A percentile compares a stretch with the other conserved stretches of the same genome.
These are phyloP conservation scores for Gossypium rotundifolium DNA, from an alignment of 345 rosid species.

Conservation along the genomic window DNA sequence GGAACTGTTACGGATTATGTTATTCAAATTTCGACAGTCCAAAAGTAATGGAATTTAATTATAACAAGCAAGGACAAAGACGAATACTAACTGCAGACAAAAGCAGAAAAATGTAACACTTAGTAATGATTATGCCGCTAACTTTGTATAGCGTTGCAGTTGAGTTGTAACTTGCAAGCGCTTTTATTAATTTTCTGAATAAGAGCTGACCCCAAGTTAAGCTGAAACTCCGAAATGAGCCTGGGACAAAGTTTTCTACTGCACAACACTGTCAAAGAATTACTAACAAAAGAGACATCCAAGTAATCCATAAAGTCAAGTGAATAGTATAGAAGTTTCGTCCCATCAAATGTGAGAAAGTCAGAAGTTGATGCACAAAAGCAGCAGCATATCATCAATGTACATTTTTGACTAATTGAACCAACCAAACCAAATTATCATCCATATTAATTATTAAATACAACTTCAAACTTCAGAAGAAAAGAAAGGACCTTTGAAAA, in stretches of 20 bases:
- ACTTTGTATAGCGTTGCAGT: neutral
- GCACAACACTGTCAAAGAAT: neutral
- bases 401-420: neutral
- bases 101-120: neutral
- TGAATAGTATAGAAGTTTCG: neutral
- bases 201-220: neutral
- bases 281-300: neutral
- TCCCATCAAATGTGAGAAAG: neutral
- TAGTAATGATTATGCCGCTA: neutral
- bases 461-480: no score
- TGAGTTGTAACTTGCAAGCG: neutral
- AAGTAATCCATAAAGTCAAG: constrained; percentile 2
- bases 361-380: neutral
- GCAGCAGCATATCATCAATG: neutral
- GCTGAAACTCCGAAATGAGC: neutral
- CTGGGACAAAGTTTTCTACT: neutral
- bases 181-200: neutral
- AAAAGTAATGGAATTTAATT: no score
- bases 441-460: no score
- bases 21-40: no score
- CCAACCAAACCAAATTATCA: constrained; percentile 2
- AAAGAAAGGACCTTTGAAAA: no score
- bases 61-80: no score
- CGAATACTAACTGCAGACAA: neutral
- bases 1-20: no score